Conservation (phyloP, 306 rosid genomes). For the Quercus rubra region DNA sequence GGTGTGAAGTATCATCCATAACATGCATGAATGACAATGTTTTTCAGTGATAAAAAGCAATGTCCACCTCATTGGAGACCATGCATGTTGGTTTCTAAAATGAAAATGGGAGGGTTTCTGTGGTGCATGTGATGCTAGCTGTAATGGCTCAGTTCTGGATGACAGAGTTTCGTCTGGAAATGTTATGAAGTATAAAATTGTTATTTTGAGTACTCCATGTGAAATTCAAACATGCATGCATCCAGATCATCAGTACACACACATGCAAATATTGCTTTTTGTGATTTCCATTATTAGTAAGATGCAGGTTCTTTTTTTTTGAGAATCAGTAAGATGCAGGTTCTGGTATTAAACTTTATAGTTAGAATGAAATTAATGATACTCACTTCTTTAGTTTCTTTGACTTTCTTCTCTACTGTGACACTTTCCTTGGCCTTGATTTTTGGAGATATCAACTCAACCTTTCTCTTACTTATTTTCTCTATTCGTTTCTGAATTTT, state of each 20-base stretch:
- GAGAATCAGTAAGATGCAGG: not conserved
- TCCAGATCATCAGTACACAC: not conserved
- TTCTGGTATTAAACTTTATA: not conserved
- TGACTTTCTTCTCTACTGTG: conserved; percentile 21
- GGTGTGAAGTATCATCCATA: too few relatives aligned
- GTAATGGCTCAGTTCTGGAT: not conserved
- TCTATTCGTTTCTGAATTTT: conserved; percentile 52
- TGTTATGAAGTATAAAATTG: not conserved
- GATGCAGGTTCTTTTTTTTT: too few relatives aligned
- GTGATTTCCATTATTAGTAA: not conserved
- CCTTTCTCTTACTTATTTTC: conserved; percentile 52
- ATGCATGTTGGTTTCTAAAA: not conserved
- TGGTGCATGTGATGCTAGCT: not conserved
- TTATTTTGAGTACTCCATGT: not conserved
- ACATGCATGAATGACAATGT: too few relatives aligned
- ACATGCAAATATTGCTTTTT: not conserved
- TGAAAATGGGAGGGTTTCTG: not conserved
- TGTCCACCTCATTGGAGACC: not conserved
- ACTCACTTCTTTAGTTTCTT: conserved; percentile 57
- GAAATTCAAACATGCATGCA: not conserved
- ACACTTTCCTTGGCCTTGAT: conserved; percentile 40
- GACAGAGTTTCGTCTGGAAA: not conserved
- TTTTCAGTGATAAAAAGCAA: not conserved
- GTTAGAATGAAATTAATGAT: not conserved
- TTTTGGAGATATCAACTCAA: conserved; percentile 80